phyloP scores from a whole-genome alignment of 805 yeast species.

The Huiozyma sinensis region DNA sequence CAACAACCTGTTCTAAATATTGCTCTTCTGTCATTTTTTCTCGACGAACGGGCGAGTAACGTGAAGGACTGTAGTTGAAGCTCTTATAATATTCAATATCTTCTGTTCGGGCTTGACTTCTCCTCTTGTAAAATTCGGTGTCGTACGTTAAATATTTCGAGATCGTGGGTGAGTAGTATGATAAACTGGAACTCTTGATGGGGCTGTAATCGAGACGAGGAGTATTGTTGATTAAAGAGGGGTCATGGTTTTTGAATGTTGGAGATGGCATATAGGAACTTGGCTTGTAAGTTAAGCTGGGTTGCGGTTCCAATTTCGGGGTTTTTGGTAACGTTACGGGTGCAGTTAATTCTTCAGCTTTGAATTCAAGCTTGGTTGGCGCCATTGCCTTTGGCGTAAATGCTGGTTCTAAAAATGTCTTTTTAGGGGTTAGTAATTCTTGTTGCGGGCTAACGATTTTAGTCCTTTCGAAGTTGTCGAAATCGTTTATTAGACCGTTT shows the following conservation, averaged over 20 bases:
- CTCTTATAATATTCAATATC: constrained; percentile 18
- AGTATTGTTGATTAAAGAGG: constrained; percentile 3
- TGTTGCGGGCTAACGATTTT: neutral
- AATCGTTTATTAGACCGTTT: constrained; percentile 18
- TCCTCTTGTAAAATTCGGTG: constrained; percentile 20
- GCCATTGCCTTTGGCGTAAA: too few relatives aligned
- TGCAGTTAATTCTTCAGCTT: neutral
- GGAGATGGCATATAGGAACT: neutral
- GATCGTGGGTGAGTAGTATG: constrained; percentile 27
- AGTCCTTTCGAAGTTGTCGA: constrained; percentile 6
- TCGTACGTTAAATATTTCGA: constrained; percentile 21
- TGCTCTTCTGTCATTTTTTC: constrained; percentile 23
- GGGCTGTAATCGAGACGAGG: constrained; percentile 21
- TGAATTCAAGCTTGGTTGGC: neutral
- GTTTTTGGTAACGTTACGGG: neutral
- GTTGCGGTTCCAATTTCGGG: neutral
- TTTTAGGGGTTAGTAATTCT: neutral
- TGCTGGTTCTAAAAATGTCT: neutral
- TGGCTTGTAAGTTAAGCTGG: neutral
- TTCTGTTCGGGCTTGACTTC: constrained; percentile 20
- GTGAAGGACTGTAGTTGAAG: constrained; percentile 14
- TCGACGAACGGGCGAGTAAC: constrained; percentile 24
- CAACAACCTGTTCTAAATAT: constrained; percentile 30
- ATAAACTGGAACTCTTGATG: constrained; percentile 14
- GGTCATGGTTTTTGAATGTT: constrained; percentile 7